Evolutionary conservation across 371 early-diverging fungal genomes (phyloP), one percentile per base, ranked within the genome.

Genomic region (Nematocida displodere): DNA sequence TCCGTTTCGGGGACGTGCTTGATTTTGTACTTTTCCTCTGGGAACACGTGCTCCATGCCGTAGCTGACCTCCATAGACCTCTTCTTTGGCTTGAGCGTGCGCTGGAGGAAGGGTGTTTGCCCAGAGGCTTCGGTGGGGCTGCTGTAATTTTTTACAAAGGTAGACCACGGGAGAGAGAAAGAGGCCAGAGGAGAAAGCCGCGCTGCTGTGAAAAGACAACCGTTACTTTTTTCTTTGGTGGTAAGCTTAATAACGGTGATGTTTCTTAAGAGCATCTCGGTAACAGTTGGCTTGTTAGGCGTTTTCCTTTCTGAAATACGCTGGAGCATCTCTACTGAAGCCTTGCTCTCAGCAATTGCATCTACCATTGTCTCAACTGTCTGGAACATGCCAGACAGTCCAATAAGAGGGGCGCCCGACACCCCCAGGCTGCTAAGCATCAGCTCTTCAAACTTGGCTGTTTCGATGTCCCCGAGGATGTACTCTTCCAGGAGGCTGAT

Each of bases 391-490:
- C 64, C 52, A 66, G 79, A 49, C 52, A 84, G 61, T 76, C 85
- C 76, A 55, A 37, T 79, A 40, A 33, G 80, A 64, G 50, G 46
- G 17, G 56, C 50, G 2, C 66, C 58, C 11, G 55, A n/a, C 28
- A 68, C 22, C 8, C 64, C 76, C 93, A 82, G 39, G 87, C 86
- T 2, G 94, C 88, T 22, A 13, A 71, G 17, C 36, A 90, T 80
- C 49, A 87, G 85, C 68, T 98, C 97, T 79, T 98, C 99, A 87
- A 89, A 98, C 44, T 84, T 85, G 36, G 83, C 82, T 36, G 86
- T 81, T 31, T 97, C 95, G 64, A 94, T 82, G 26, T 91, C 37
- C 88, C 88, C 66, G 87, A 66, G 87, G 80, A 93, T 83, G 64
- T 90, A 88, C 52, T 87, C 87, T 78, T 86, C 86, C 29, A 92